Conservation (phyloP, 495 filamentous ascomycete genomes). For the Hypomontagnella submonticulosa region DNA sequence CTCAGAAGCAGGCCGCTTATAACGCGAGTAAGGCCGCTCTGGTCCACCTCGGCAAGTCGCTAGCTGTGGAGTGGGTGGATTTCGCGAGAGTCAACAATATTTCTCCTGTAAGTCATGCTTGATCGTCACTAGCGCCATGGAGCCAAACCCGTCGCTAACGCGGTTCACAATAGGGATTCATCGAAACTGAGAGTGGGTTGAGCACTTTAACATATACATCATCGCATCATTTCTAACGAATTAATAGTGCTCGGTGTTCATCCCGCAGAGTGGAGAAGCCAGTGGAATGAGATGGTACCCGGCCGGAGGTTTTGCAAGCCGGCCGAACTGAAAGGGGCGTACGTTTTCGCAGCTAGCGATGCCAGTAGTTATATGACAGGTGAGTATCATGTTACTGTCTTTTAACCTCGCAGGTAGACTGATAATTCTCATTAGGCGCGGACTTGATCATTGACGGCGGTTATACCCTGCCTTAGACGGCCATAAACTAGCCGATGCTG, state of each 20-base stretch:
- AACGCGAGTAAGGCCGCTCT: constrained; percentile 69
- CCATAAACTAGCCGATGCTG: not conserved
- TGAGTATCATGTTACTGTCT: not conserved
- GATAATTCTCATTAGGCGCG: constrained; percentile 16
- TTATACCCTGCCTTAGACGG: constrained; percentile 57
- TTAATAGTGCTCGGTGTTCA: constrained; percentile 40
- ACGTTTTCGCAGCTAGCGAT: constrained; percentile 72
- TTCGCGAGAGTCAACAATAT: constrained; percentile 69
- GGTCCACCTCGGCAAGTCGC: constrained; percentile 69
- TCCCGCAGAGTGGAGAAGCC: constrained; percentile 39
- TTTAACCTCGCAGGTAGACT: not conserved
- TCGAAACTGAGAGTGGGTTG: constrained; percentile 44
- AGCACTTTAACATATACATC: not conserved
- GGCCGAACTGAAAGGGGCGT: constrained; percentile 75
- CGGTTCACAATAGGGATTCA: constrained; percentile 32
- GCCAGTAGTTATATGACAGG: constrained; percentile 59
- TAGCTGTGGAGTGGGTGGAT: constrained; percentile 64
- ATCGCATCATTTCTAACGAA: constrained; percentile 9
- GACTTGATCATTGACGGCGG: constrained; percentile 54
- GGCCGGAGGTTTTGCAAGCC: constrained; percentile 58
- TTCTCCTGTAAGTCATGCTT: constrained; percentile 63
- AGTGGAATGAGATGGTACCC: constrained; percentile 43
- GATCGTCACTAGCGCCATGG: not conserved
- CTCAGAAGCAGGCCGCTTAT: constrained; percentile 72
- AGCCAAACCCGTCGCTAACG: constrained; percentile 6